A percentile compares a stretch with the other conserved stretches of the same genome.
These are phyloP conservation scores for Tieghemostelium lacteum DNA, from an alignment of 78 protist genomes.

Conservation along the genomic window DNA sequence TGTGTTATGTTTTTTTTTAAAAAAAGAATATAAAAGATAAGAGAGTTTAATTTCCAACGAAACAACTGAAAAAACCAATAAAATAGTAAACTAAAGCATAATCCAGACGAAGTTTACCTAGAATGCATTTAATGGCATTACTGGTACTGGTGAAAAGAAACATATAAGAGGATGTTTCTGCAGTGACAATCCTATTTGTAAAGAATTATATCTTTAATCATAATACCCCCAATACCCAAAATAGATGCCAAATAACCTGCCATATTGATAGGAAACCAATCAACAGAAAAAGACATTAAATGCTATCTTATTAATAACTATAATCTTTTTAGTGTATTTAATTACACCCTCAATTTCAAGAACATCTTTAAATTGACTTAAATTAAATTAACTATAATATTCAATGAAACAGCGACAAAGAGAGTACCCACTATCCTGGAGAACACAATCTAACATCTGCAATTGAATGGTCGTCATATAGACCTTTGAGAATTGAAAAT, in stretches of 20 bases:
- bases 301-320: too few species aligned
- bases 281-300: too few species aligned
- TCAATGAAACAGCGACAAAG: constrained; percentile 39
- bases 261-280: neutral
- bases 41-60: constrained; percentile 55
- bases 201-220: constrained; percentile 70
- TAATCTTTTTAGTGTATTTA: constrained; percentile 29
- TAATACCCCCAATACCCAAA: constrained; percentile 80
- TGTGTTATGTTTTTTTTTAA: too few species aligned
- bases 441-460: constrained; percentile 46
- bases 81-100: constrained; percentile 52
- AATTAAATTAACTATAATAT: constrained; percentile 20
- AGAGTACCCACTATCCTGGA: constrained; percentile 57
- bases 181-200: constrained; percentile 64
- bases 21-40: too few species aligned
- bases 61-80: constrained; percentile 60
- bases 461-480: constrained; percentile 17
- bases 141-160: constrained; percentile 63
- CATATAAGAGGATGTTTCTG: constrained; percentile 75
- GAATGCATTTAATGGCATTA: constrained; percentile 53
- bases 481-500: constrained; percentile 72
- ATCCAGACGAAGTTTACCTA: constrained; percentile 62
- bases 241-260: constrained; percentile 72
- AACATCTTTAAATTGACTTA: constrained; percentile 2
- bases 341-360: constrained; percentile 60